Base-by-base conservation (phyloP, 1,139 yeast genomes). In the Protomyces lactucae-debilis region DNA sequence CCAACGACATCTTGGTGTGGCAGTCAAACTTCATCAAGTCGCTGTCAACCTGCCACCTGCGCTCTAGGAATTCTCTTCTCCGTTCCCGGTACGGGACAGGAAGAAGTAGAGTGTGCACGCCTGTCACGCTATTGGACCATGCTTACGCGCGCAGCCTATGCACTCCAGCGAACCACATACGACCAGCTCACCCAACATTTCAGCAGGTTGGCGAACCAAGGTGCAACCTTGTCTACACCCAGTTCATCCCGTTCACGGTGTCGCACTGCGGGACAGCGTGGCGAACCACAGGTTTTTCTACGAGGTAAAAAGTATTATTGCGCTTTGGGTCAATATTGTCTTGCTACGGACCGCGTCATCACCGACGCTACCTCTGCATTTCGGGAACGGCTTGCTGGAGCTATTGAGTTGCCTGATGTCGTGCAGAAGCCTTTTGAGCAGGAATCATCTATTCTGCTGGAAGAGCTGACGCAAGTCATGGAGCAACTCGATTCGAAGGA, bases 91-190 rank as follows among this genome's bases (percentile, higher is more conserved):
- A 52, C 35, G 2, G 63, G 63, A 3, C 57, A 59, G n/a, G 63
- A 59, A 45, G 52, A 40, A 8, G 35, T 18, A 5, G 63, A 59
- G 32, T 59, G 63, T 23, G 57, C 57, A 9, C 35, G 53, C 28
- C 43, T 59, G 57, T 40, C 63, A 14, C 45, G 63, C 9, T 52
- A 52, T 23, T 59, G 63, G 63, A 55, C 53, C 45, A 59, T 59
- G 63, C 43, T 59, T 43, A 59, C 63, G 37, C 63, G 63, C 12
- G 52, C 63, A 43, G 54, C 63, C 16, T 52, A 59, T 59, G 63
- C 63, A 21, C 43, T 59, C 36, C 63, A 59, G 28, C 53, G 63
- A 25, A 45, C 54, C 3, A 39, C 52, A 12, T 59, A 52, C 35
- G 63, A 59, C 35, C 57, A 59, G 40, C 32, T 59, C 23, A 40